Conservation (phyloP, 2,329 filamentous ascomycete species). For the Colletotrichum sp. region DNA sequence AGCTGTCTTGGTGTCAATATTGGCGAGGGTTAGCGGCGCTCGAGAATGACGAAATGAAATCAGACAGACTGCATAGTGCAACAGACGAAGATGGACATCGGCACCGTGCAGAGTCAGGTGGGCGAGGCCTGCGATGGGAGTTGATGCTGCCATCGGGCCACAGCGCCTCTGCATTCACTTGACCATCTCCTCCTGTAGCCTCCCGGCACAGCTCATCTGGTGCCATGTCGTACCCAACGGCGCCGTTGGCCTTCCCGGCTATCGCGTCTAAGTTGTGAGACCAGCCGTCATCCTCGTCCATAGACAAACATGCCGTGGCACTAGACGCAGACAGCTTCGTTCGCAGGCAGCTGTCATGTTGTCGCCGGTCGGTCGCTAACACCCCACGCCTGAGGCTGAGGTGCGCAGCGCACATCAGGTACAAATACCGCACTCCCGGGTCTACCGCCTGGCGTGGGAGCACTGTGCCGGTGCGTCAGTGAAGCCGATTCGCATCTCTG, state of each 20-base stretch:
- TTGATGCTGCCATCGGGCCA: no score
- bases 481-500: background rate
- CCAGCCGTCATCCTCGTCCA: background rate
- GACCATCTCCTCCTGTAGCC: background rate
- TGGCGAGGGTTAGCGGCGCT: background rate
- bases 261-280: background rate
- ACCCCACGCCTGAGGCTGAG: constrained; percentile 18
- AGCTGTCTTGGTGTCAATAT: background rate
- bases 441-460: background rate
- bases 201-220: background rate
- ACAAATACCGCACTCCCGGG: constrained; percentile 9
- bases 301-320: background rate
- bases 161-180: background rate
- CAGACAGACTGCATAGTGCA: background rate
- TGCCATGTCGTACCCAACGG: background rate
- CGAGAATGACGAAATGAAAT: background rate
- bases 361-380: background rate
- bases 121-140: background rate
- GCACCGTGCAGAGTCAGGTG: background rate
- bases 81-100: background rate
- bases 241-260: background rate
- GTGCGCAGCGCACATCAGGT: background rate
- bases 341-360: background rate
- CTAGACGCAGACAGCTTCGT: background rate
- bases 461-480: background rate